These are phyloP conservation scores for Sclerotinia borealis DNA, from an alignment of 2,329 filamentous ascomycete genomes.

Conservation along the genomic window DNA sequence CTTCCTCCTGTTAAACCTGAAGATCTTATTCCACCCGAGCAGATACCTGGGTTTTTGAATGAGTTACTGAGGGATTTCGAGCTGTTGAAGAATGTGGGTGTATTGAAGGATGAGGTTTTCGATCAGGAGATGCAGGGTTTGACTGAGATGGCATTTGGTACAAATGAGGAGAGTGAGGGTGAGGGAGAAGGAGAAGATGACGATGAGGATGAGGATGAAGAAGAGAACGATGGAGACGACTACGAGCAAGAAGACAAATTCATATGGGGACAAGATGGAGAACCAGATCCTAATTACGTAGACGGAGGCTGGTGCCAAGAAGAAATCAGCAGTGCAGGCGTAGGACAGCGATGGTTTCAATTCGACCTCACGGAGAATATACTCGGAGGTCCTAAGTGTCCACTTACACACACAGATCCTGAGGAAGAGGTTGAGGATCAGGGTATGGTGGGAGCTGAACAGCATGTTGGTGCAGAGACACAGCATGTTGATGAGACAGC, in stretches of 20 bases:
- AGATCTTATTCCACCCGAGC: neutral
- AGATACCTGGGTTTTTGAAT: neutral
- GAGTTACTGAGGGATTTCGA: neutral
- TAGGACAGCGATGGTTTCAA: neutral
- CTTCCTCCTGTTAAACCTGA: neutral
- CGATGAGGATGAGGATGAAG: neutral
- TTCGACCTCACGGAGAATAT: neutral
- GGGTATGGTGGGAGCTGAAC: neutral
- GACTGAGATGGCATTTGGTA: neutral
- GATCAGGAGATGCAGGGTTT: neutral
- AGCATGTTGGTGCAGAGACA: neutral
- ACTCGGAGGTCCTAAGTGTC: neutral
- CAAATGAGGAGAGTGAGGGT: too few species aligned
- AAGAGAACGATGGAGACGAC: neutral
- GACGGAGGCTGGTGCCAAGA: neutral
- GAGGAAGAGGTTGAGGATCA: neutral
- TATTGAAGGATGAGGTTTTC: neutral
- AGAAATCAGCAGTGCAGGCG: neutral
- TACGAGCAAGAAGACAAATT: neutral
- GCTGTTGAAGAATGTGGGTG: neutral
- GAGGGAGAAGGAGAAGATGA: neutral
- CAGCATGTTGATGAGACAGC: neutral
- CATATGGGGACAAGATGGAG: neutral
- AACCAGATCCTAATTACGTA: neutral
- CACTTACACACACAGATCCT: neutral